phyloP scores from a whole-genome alignment of 2,329 filamentous ascomycete species.

The Cercospora zeae-maydis region DNA sequence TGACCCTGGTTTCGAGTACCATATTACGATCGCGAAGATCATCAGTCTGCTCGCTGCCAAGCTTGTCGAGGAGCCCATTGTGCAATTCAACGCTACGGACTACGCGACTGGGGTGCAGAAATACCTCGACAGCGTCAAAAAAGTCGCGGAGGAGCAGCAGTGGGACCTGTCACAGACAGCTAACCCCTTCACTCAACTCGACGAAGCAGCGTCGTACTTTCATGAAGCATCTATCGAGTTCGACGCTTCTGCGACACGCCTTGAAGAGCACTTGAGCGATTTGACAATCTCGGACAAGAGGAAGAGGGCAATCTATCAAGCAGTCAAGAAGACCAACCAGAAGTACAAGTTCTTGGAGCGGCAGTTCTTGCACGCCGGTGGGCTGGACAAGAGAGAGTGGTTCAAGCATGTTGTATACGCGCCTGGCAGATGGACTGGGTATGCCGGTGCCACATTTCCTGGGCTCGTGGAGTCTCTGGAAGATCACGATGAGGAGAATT shows the following conservation, averaged over 20 bases:
- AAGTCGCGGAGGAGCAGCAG: conserved; percentile 28
- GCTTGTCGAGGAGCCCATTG: conserved; percentile 46
- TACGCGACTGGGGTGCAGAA: conserved; percentile 43
- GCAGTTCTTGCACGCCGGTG: conserved; percentile 69
- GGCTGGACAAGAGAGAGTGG: conserved; percentile 76
- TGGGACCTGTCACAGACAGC: conserved; percentile 25
- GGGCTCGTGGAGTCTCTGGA: conserved; percentile 62
- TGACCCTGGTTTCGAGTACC: conserved; percentile 60
- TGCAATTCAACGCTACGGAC: conserved; percentile 47
- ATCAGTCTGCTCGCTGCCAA: conserved; percentile 47
- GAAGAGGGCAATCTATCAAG: conserved; percentile 45
- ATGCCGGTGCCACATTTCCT: conserved; percentile 68
- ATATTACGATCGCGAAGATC: conserved; percentile 49
- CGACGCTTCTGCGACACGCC: conserved; percentile 48
- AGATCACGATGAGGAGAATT: conserved; percentile 39
- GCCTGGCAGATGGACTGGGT: conserved; percentile 86
- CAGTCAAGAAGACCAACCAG: conserved; percentile 63
- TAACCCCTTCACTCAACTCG: conserved; percentile 44
- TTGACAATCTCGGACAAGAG: conserved; percentile 46
- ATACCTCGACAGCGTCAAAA: conserved; percentile 44
- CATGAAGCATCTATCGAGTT: conserved; percentile 48
- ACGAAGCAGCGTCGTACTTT: conserved; percentile 50
- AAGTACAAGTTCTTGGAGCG: conserved; percentile 84
- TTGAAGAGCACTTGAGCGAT: conserved; percentile 38
- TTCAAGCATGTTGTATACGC: conserved; percentile 96